Evolutionary conservation across 306 rosid species (phyloP).

Genomic region (Amphicarpaea edgeworthii): DNA sequence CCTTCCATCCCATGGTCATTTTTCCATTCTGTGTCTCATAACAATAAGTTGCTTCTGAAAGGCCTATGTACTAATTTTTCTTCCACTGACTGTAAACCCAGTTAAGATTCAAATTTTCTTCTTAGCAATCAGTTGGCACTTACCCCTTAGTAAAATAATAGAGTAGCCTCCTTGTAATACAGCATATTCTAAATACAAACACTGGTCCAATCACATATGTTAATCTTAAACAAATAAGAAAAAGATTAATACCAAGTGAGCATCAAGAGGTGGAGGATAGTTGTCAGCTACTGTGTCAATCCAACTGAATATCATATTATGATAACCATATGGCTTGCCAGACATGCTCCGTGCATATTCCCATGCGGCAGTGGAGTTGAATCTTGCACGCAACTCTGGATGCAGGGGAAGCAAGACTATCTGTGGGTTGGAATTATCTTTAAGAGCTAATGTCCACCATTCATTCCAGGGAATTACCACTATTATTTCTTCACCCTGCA

Average conservation of each 20-base stretch:
- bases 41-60: slow-evolving; percentile 16
- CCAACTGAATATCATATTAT: slow-evolving; percentile 99
- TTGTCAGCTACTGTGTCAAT: slow-evolving; percentile 94
- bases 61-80: slow-evolving; percentile 21
- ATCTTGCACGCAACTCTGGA: slow-evolving; percentile 75
- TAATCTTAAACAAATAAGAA: neutral
- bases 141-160: neutral
- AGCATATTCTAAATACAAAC: slow-evolving; percentile 30
- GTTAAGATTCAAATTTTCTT: slow-evolving; percentile 15
- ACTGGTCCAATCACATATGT: slow-evolving; percentile 30
- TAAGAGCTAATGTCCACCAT: slow-evolving; percentile 92
- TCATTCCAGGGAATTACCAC: slow-evolving; percentile 94
- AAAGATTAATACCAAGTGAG: slow-evolving; percentile 83
- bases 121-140: slow-evolving; percentile 29
- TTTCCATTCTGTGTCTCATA: neutral
- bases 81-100: slow-evolving; percentile 6
- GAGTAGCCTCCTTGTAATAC: slow-evolving; percentile 5
- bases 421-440: slow-evolving; percentile 91
- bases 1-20: slow-evolving; percentile 6
- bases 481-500: slow-evolving; percentile 95
- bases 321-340: slow-evolving; percentile 99
- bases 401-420: slow-evolving; percentile 95
- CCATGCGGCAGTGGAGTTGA: slow-evolving; percentile 94
- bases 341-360: slow-evolving; percentile 92
- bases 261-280: slow-evolving; percentile 99